phyloP scores from a whole-genome alignment of 192 early-diverging fungal genomes.

The Coemansia sp. region DNA sequence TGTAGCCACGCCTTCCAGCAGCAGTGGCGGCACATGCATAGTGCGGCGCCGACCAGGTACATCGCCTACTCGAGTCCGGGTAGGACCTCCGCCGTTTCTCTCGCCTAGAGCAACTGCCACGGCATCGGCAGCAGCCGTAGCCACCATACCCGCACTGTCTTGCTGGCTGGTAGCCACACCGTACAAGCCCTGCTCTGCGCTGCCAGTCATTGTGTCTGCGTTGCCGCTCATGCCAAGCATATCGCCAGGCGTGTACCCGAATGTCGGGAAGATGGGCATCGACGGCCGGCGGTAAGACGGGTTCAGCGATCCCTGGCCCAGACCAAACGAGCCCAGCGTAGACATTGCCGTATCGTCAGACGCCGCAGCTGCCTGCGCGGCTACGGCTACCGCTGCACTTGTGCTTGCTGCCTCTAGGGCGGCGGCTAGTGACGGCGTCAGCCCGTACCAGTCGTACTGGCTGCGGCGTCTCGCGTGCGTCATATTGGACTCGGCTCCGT shows the following conservation, averaged over 20 bases:
- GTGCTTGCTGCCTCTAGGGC: conserved; percentile 41
- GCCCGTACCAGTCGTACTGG: conserved; percentile 56
- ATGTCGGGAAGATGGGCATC: conserved; percentile 52
- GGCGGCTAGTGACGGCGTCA: conserved; percentile 50
- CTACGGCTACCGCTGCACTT: conserved; percentile 12
- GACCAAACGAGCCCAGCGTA: conserved; percentile 29
- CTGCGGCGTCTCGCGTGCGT: conserved; percentile 51
- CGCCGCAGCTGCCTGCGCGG: conserved; percentile 12
- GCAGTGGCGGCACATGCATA: conserved; percentile 52
- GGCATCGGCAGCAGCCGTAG: conserved; percentile 35
- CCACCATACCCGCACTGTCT: conserved; percentile 10
- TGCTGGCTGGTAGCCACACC: conserved; percentile 12
- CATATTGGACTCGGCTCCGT: conserved; percentile 7
- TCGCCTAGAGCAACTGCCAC: conserved; percentile 27
- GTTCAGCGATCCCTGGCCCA: conserved; percentile 12
- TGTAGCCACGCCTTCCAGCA: conserved; percentile 46
- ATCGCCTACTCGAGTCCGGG: background rate
- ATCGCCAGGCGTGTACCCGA: conserved; percentile 26
- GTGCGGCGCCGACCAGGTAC: conserved; percentile 36
- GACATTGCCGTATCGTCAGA: conserved; percentile 16
- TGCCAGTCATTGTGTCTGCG: conserved; percentile 4
- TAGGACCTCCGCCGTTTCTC: background rate
- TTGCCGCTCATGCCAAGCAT: conserved; percentile 22
- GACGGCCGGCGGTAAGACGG: conserved; percentile 46
- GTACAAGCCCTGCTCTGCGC: conserved; percentile 13